Evolutionary conservation across 306 rosid genomes (phyloP).

Genomic region (Prinsepia uniflora): DNA sequence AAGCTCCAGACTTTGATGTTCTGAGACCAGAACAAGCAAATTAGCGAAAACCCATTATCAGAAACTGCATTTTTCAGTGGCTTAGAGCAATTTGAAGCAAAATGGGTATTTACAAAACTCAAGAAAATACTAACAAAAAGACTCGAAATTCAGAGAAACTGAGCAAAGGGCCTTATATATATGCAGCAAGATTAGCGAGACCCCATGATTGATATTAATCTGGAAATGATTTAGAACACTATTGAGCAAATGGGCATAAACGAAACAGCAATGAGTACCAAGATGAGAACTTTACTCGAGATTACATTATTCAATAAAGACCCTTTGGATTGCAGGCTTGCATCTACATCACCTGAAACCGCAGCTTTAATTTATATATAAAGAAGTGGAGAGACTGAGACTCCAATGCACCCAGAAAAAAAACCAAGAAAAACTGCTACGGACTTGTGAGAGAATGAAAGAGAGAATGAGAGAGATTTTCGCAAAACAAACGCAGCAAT

Average conservation of each 20-base stretch:
- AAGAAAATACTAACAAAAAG: conserved; percentile 23
- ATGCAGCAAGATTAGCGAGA: conserved; percentile 54
- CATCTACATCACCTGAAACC: conserved; percentile 54
- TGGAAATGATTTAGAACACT: conserved; percentile 41
- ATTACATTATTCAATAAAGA: conserved; percentile 56
- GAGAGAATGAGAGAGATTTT: conserved; percentile 29
- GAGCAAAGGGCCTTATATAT: conserved; percentile 3
- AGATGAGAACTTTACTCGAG: conserved; percentile 27
- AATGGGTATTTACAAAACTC: conserved; percentile 36
- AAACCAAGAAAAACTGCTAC: conserved; percentile 19
- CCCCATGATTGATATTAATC: conserved; percentile 44
- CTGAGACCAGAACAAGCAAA: conserved; percentile 29
- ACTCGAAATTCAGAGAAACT: conserved; percentile 14
- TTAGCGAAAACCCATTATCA: conserved; percentile 57
- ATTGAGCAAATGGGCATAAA: conserved; percentile 40
- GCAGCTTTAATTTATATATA: not conserved
- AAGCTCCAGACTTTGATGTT: conserved; percentile 26
- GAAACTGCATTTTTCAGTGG: conserved; percentile 42
- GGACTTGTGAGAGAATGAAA: conserved; percentile 18
- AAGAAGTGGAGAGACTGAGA: conserved; percentile 14
- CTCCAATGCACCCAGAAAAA: conserved; percentile 28
- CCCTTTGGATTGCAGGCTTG: conserved; percentile 33
- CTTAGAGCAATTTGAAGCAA: conserved; percentile 34
- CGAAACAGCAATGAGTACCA: conserved; percentile 24
- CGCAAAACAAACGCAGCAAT: conserved; percentile 21